Base-by-base conservation (phyloP, 2,329 filamentous ascomycete genomes). In the Coniella lustricola region DNA sequence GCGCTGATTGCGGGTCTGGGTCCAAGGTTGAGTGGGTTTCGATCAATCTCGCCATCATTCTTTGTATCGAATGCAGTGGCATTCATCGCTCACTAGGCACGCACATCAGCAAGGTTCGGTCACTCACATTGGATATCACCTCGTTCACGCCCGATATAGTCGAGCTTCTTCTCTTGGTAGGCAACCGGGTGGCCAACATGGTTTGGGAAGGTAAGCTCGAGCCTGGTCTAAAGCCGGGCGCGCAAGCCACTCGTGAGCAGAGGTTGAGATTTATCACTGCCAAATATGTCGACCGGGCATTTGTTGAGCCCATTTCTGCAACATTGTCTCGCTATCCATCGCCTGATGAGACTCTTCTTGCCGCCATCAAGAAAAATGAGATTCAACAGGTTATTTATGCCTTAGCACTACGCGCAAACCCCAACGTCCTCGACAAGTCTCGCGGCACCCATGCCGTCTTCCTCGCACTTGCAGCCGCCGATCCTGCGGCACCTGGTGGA, bases 1-100 rank as follows among this genome's bases (percentile, higher is more conserved):
- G 93, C 63, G 93, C 93, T 14, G 93, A 98, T 64, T 98, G 93
- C 62, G 87, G 88, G 10, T 94, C 90, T 7, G 85, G 86, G 31
- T 80, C 83, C 61, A 97, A 96, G 70, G 90, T 95, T 18, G 93
- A 98, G 66, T 98, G 93, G 93, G 93, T 97, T 22, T 97, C 93
- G 0, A 95, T 98, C 68, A 98, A 98, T 60, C 76, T 98, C 4
- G 93, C 88, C 39, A 95, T 98, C 51, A 84, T 98, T 46, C 77
- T 98, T 17, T 98, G 93, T 69, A 96, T 96, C 63, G 91, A 98
- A 66, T 98, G 93, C 68, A 95, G 90, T 63, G 93, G 93, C 54
- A 96, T 98, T 53, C 93, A 98, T 67, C 83, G 93, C 36, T 97
- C 91, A 1, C 76, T 98, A 3, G 93, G 93, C 12, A 98, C 93